These are phyloP conservation scores for Pichia paraexigua DNA, from an alignment of 805 yeast species.

Conservation along the genomic window DNA sequence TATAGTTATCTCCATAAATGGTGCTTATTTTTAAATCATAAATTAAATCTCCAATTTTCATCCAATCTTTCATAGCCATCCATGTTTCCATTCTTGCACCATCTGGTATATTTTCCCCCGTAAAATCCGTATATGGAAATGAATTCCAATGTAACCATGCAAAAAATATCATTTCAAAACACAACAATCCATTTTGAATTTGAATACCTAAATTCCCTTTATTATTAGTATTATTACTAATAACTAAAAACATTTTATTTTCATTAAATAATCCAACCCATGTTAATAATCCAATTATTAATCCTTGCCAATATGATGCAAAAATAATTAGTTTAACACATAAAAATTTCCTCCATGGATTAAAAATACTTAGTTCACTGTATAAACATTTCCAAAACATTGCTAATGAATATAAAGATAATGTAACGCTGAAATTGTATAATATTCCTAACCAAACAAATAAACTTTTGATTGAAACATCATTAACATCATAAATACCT, in stretches of 20 bases:
- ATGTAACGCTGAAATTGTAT: constrained; percentile 73
- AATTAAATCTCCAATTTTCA: constrained; percentile 68
- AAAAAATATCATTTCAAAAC: constrained; percentile 78
- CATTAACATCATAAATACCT: constrained; percentile 44
- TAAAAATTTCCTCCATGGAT: constrained; percentile 87
- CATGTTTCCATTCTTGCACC: constrained; percentile 54
- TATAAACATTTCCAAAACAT: constrained; percentile 90
- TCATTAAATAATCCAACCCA: constrained; percentile 36
- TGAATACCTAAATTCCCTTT: constrained; percentile 36
- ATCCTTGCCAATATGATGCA: constrained; percentile 98
- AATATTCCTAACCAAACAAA: constrained; percentile 58
- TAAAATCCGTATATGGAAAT: constrained; percentile 70
- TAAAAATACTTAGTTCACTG: constrained; percentile 63
- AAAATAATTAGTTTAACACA: constrained; percentile 91
- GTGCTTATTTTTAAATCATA: constrained; percentile 70
- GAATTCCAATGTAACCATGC: constrained; percentile 86
- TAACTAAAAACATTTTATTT: constrained; percentile 16
- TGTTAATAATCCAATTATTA: constrained; percentile 46
- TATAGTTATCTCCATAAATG: constrained; percentile 62
- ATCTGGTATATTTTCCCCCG: constrained; percentile 51
- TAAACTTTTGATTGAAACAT: constrained; percentile 39
- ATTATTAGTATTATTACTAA: constrained; percentile 28
- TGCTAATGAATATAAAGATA: constrained; percentile 79
- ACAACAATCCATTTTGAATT: constrained; percentile 71
- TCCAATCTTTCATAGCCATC: constrained; percentile 67